Base-by-base conservation (phyloP, 192 early-diverging fungal species). In the Powellomyces hirtus region DNA sequence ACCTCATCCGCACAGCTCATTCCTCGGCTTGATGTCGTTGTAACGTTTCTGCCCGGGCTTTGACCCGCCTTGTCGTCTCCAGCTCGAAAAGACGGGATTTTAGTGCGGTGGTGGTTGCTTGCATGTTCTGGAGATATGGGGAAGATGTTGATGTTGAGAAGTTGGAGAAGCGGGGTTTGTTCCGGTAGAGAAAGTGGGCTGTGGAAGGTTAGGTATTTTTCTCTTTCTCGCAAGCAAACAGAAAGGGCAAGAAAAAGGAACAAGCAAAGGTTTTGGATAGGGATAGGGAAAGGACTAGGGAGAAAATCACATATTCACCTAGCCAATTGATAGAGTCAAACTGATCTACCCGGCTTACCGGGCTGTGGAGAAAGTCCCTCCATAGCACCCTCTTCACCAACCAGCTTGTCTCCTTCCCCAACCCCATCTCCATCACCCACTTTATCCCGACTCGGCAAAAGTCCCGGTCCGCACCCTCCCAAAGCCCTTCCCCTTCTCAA, bases 291-390 rank as follows among this genome's bases (percentile, higher is more conserved):
- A n/a, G n/a, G n/a, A n/a, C n/a, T n/a, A n/a, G n/a, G n/a, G n/a
- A n/a, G n/a, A n/a, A n/a, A n/a, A n/a, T n/a, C n/a, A 2, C 53
- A 30, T 30, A 49, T 60, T 42, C 73, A 86, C 84, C 84, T 13
- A 82, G 68, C 84, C 84, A 86, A 65, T 82, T 86, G n/a, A 82
- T 73, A 13, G 79, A 72, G 65, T 84, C 77, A 72, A 86, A 81
- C 16, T 42, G 34, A 16, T 75, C 61, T 4, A n/a, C 16, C 20
- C 8, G 79, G 82, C 59, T 72, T 73, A 36, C 78, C 80, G 0
- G 31, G 51, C 42, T 78, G 72, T 20, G 38, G 10, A 14, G 64
- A 61, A 18, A 77, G 7, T 46, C 63, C 34, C 20, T 37, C 36
- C n/a, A 11, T 57, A 2, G 53, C 66, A 31, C 38, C 38, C 22